Base-by-base conservation (phyloP, 306 rosid genomes). In the Fragaria vesca region DNA sequence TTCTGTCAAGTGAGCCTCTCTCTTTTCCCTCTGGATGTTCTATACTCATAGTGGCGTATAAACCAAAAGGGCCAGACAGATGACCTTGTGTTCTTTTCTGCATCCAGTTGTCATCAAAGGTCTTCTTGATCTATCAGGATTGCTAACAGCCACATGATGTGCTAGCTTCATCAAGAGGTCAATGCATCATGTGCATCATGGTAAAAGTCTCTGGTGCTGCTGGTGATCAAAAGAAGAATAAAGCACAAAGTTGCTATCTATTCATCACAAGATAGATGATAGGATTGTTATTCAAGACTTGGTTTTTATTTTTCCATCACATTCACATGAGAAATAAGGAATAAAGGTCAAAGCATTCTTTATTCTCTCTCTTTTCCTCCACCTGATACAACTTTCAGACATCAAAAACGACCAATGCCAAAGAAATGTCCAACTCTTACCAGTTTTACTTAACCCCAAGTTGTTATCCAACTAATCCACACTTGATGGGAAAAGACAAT, bases 291-390 rank as follows among this genome's bases (percentile, higher is more conserved):
- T 65, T 15, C 43, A 30, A 30, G 45, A 18, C 45, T 32, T 34
- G 24, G 6, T 24, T 40, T 20, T 68, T 67, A n/a, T n/a, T 2
- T 10, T 45, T 45, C 18, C 54, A 68, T 43, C 54, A 42, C 43
- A 26, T 58, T 68, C 20, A 21, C 43, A 60, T 42, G 38, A 55
- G 28, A 40, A 73, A 20, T 52, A 21, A 73, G 32, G 78, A 74
- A 74, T 60, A 60, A 74, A 74, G 55, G 38, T 5, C 57, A 15
- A 8, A 60, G 69, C 8, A 26, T 58, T 58, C 28, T 74, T 42
- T 58, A 15, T 60, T 24, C 11, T 58, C 6, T 40, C 55, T 24
- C 57, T 15, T 58, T 43, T 57, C 24, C 4, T 11, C 48, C 30
- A 20, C 34, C 34, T 24, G 8, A 9, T 38, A 26, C 7, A 46